phyloP scores from a whole-genome alignment of 139 green algal genomes.

The Chlorella sp. region DNA sequence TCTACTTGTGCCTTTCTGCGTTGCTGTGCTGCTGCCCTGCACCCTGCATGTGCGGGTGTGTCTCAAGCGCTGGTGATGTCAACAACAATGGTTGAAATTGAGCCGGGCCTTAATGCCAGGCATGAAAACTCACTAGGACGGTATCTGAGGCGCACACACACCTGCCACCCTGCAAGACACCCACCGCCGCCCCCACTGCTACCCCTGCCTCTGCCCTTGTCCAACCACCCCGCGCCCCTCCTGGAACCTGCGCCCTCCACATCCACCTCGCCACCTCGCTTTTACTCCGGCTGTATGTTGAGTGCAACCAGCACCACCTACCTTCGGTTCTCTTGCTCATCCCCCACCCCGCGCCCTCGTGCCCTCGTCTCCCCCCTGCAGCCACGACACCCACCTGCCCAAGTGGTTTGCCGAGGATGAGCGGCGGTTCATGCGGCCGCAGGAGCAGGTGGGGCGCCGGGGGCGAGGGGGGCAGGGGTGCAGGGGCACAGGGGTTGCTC shows the following conservation, averaged over 20 bases:
- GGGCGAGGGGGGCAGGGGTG: neutral
- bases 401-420: constrained; percentile 95
- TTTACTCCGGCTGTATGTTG: neutral
- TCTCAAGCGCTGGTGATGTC: no score
- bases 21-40: no score
- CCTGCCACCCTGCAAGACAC: neutral
- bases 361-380: neutral
- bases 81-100: no score
- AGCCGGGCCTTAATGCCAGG: neutral
- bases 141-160: constrained; percentile 6
- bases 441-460: neutral
- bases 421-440: constrained; percentile 54
- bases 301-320: neutral
- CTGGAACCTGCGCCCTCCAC: no score
- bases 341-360: neutral
- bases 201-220: neutral
- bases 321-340: neutral
- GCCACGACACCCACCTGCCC: constrained; percentile 84
- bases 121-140: constrained; percentile 25
- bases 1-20: no score
- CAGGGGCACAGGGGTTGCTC: no score
- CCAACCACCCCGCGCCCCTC: neutral
- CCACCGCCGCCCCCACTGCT: no score
- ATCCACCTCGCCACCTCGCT: neutral
- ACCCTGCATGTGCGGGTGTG: no score